phyloP scores from a whole-genome alignment of 1,284 basidiomycete genomes.

The Leccinum pachyderme region DNA sequence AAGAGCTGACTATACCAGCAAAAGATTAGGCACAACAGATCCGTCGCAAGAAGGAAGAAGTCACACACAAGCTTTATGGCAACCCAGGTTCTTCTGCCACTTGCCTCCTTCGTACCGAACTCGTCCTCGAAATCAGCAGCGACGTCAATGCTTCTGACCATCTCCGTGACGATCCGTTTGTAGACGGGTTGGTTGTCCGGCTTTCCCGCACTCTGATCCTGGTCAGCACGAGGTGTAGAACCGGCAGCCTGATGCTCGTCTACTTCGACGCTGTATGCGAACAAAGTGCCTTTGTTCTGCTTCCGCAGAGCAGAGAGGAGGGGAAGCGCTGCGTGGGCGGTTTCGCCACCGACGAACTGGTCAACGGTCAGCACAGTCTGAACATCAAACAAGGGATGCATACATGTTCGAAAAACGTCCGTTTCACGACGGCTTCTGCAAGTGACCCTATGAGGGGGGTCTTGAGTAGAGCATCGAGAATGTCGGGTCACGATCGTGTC shows the following conservation, averaged over 20 bases:
- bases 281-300: slow-evolving; percentile 74
- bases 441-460: slow-evolving; percentile 68
- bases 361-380: not conserved
- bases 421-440: slow-evolving; percentile 70
- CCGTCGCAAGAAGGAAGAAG: not conserved
- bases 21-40: slow-evolving; percentile 43
- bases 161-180: slow-evolving; percentile 68
- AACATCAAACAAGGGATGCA: slow-evolving; percentile 14
- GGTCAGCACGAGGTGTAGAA: not conserved
- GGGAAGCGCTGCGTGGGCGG: slow-evolving; percentile 66
- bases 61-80: slow-evolving; percentile 77
- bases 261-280: slow-evolving; percentile 87
- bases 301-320: slow-evolving; percentile 61
- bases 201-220: slow-evolving; percentile 3
- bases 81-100: slow-evolving; percentile 71
- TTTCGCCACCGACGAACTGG: slow-evolving; percentile 88
- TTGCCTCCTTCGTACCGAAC: slow-evolving; percentile 29
- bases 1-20: slow-evolving; percentile 25
- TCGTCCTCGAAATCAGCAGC: slow-evolving; percentile 77
- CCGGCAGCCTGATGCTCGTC: slow-evolving; percentile 47
- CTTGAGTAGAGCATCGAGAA: slow-evolving; percentile 61
- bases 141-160: slow-evolving; percentile 70
- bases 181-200: slow-evolving; percentile 38
- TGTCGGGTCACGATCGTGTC: slow-evolving; percentile 69
- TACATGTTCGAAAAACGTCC: slow-evolving; percentile 86